Evolutionary conservation across 2,329 filamentous ascomycete species (phyloP), one percentile per base, ranked within the genome.

Genomic region (Alternaria brassicicola): DNA sequence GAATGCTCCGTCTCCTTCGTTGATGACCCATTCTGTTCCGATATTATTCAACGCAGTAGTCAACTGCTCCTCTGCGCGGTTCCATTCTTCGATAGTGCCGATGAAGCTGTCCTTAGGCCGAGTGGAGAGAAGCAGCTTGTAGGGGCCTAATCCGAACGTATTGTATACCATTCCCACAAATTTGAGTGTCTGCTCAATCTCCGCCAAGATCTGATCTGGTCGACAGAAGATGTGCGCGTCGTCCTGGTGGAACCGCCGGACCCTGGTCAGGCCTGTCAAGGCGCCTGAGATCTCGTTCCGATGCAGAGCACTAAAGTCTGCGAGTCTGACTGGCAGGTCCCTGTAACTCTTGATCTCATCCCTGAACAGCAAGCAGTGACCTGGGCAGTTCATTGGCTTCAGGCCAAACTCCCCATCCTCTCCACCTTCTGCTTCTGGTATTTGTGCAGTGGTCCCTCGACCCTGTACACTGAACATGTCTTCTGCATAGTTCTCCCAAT

Each of bases 361-460:
- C 59, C 86, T 88, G 74, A 96, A 96, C 61, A 96, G 85, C 63
- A 96, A 81, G 74, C 92, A 96, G 77, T 96, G 92, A 3, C 92
- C 92, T 0, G 92, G 92, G 73, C 92, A 96, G 74, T 96, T 96
- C 92, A 96, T 96, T 13, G 92, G 92, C 77, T 96, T 96, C 66
- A 96, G 80, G 17, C 91, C 91, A 77, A 91, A 96, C 62, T 91
- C 89, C 63, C 89, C 87, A 61, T 90, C 86, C 60, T 88, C 85
- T 19, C 81, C 83, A 7, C 76, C 63, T 59, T 86, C 82, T 2
- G 75, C 76, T 6, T 78, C 78, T 31, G 79, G 70, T n/a, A 63
- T 72, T 43, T 79, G 72, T 3, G 79, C 80, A 21, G 73, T 79
- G 31, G 80, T 78, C n/a, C 81, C 82, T 15, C 83, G 81, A 2